A percentile compares a stretch with the other conserved stretches of the same genome.
phyloP scores from a whole-genome alignment of 257 asterid genomes.

The Thymus quinquecostatus region DNA sequence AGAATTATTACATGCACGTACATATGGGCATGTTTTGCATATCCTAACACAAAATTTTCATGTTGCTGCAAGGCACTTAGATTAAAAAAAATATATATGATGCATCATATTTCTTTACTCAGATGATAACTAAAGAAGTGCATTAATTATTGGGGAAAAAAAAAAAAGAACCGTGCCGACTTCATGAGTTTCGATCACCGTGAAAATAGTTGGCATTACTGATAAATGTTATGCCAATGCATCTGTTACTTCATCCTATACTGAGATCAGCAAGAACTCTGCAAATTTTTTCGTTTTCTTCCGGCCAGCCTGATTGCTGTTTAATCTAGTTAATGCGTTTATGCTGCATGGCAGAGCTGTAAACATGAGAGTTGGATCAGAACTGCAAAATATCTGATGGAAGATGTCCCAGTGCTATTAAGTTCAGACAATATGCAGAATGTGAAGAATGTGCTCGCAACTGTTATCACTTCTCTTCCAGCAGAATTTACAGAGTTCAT shows the following conservation, averaged over 20 bases:
- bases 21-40: constrained; percentile 12
- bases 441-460: constrained; percentile 43
- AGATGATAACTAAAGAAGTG: neutral
- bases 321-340: constrained; percentile 18
- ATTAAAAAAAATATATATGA: neutral
- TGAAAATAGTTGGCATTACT: neutral
- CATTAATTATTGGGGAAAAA: neutral
- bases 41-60: neutral
- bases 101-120: neutral
- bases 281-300: too few relatives aligned
- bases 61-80: constrained; percentile 19
- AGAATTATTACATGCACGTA: constrained; percentile 9
- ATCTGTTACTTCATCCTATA: neutral
- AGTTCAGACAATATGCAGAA: constrained; percentile 47
- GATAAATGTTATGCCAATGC: constrained; percentile 7
- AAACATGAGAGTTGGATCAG: constrained; percentile 66
- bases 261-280: neutral
- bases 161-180: neutral
- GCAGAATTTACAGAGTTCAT: constrained; percentile 53
- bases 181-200: neutral
- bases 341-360: constrained; percentile 55
- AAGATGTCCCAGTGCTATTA: constrained; percentile 34
- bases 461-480: constrained; percentile 51
- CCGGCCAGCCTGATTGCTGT: constrained; percentile 2
- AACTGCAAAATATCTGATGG: neutral